Conservation (phyloP, 768 basidiomycete species). For the Lactifluus subvellereus region DNA sequence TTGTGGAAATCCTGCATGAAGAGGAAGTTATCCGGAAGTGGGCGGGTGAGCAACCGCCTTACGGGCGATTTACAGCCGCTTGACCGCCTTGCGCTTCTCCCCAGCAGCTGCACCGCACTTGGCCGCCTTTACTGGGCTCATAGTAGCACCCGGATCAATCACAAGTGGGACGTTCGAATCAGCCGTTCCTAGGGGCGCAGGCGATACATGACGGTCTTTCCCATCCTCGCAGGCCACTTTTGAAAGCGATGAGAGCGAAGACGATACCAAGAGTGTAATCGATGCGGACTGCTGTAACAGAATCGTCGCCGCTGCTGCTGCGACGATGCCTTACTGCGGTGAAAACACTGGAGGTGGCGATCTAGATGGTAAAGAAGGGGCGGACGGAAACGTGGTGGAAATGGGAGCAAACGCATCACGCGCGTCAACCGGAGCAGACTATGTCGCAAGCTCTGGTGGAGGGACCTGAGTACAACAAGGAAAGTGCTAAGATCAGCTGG, state of each 20-base stretch:
- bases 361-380: constrained; percentile 31
- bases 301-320: constrained; percentile 32
- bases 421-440: constrained; percentile 30
- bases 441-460: constrained; percentile 58
- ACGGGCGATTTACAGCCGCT: constrained; percentile 49
- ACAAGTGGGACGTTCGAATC: constrained; percentile 53
- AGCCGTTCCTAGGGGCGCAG: constrained; percentile 64
- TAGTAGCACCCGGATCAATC: constrained; percentile 25
- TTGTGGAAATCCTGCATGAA: too few species aligned
- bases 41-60: too few species aligned
- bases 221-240: constrained; percentile 26
- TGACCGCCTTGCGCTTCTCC: constrained; percentile 84
- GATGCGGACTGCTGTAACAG: constrained; percentile 37
- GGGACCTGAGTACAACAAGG: constrained; percentile 28
- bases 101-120: constrained; percentile 53
- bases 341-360: constrained; percentile 30
- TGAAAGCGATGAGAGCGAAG: constrained; percentile 33
- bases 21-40: too few species aligned
- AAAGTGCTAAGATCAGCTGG: background rate
- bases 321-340: constrained; percentile 26
- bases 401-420: constrained; percentile 29
- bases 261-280: constrained; percentile 36
- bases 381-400: constrained; percentile 29
- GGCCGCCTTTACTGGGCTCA: constrained; percentile 51
- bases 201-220: constrained; percentile 62